Evolutionary conservation across 1,139 yeast genomes (phyloP), one percentile per base, ranked within the genome.

Genomic region (Candida neerlandica): DNA sequence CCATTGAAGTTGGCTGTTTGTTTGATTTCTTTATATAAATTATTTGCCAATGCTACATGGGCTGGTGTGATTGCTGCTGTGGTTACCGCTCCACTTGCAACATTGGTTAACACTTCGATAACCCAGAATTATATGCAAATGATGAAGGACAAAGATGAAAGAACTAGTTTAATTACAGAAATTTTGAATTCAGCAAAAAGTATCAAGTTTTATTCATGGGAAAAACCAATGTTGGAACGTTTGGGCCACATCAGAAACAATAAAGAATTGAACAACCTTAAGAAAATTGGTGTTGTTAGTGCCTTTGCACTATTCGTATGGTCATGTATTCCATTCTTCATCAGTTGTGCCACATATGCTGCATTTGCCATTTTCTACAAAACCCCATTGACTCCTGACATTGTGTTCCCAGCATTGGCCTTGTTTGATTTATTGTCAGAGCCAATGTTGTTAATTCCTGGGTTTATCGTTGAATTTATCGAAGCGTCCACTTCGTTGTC

Each of bases 201-300:
- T 43, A 64, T 74, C 53, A 74, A 74, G 50, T 64, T 72, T 41
- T 72, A 71, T 52, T 68, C 75, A 5, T 72, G 77, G 77, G 77
- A 72, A 50, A 52, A 56, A 32, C 77, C 79, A 15, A 71, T 73
- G 72, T 56, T 73, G 54, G 57, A 60, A 21, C 64, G 71, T 51
- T 63, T 74, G 42, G 60, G 63, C 38, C 65, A 58, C 4, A 59
- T 73, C 29, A 68, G 79, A 64, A 73, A 73, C 52, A 68, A 63
- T 21, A 62, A 68, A 45, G 78, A 74, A 54, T 64, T 73, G 51
- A 49, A 45, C 14, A 63, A 64, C 32, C 58, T 64, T 41, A 66
- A 60, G 48, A 63, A 58, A 45, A 63, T 69, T 45, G 78, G 77
- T 27, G 58, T 71, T 12, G 64, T 60, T 37, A 64, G 54, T 47